Evolutionary conservation across 129 eudicot genomes (phyloP), one percentile per base, ranked within the genome.

Genomic region (Oenanthe sinensis): DNA sequence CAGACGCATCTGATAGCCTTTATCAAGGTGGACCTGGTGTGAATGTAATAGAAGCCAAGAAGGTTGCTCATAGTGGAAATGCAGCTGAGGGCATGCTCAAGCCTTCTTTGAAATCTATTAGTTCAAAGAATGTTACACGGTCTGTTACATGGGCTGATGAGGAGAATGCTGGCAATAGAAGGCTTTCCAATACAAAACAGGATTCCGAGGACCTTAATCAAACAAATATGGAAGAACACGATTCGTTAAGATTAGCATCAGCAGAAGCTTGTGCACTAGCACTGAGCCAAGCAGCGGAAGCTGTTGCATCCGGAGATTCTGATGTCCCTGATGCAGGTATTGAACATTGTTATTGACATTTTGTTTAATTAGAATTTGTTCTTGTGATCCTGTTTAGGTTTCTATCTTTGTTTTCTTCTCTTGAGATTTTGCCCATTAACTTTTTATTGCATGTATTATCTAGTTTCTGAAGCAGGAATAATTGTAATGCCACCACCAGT

Each of bases 101-200:
- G 80, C 83, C 97, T 47, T 89, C 97, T 82, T 74, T 89, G 73
- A 93, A 89, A 82, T 80, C 89, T 19, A 82, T 84, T 37, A 79
- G 75, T 80, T 75, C 89, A 12, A 87, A 49, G 33, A 89, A 77
- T 81, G 67, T 13, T 68, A 86, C 80, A 71, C 88, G 87, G 46
- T 84, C 87, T 63, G 91, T 94, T 78, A 84, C 94, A 43, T 95
- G 98, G 98, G 97, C 96, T 33, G 97, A 94, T 85, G 93, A 88
- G 71, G 77, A 81, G 80, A 79, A 75, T 74, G 33, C 28, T 24
- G 81, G 36, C 47, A 80, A 44, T 82, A 72, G 70, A 83, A 79
- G 72, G 63, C 90, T 88, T 47, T 81, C 84, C 6, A 85, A 84
- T 33, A 80, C 78, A 44, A 81, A 74, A 43, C 84, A 75, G 76